Evolutionary conservation across 805 yeast genomes (phyloP).

Genomic region (Komagataella pseudopastoris): DNA sequence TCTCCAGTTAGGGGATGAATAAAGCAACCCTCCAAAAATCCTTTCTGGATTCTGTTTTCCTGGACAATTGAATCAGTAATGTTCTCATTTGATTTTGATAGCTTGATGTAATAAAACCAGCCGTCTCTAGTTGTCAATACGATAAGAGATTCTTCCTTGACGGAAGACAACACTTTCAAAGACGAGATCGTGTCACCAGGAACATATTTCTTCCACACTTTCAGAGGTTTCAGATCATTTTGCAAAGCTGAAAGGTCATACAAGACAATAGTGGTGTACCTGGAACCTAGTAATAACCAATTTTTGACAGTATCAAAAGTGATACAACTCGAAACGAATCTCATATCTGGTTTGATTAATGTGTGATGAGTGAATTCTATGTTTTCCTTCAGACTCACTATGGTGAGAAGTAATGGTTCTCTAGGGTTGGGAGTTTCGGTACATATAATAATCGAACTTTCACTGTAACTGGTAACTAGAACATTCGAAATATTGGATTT

Average conservation of each 20-base stretch:
- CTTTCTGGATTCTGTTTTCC: conserved; percentile 55
- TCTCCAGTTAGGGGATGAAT: conserved; percentile 25
- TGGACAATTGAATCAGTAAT: conserved; percentile 5
- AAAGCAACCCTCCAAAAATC: conserved; percentile 70
- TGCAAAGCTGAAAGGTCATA: conserved; percentile 22
- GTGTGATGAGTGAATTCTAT: neutral
- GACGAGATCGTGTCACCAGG: conserved; percentile 62
- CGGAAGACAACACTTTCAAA: conserved; percentile 23
- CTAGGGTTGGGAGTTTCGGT: conserved; percentile 59
- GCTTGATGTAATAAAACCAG: conserved; percentile 26
- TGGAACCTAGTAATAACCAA: conserved; percentile 51
- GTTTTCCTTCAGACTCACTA: conserved; percentile 17
- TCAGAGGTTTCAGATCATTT: conserved; percentile 10
- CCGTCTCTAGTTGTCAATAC: conserved; percentile 58
- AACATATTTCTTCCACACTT: conserved; percentile 32
- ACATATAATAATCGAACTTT: conserved; percentile 22
- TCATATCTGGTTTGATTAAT: conserved; percentile 16
- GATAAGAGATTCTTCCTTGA: conserved; percentile 10
- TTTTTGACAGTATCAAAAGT: conserved; percentile 22
- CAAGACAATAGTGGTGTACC: conserved; percentile 53
- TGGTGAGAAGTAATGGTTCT: conserved; percentile 33
- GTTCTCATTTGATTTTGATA: conserved; percentile 11
- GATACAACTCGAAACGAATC: conserved; percentile 47
- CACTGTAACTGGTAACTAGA: conserved; percentile 20
- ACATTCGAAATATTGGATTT: conserved; percentile 31